These are phyloP conservation scores for Pisolithus sp. DNA, from an alignment of 768 basidiomycete species.

Conservation along the genomic window DNA sequence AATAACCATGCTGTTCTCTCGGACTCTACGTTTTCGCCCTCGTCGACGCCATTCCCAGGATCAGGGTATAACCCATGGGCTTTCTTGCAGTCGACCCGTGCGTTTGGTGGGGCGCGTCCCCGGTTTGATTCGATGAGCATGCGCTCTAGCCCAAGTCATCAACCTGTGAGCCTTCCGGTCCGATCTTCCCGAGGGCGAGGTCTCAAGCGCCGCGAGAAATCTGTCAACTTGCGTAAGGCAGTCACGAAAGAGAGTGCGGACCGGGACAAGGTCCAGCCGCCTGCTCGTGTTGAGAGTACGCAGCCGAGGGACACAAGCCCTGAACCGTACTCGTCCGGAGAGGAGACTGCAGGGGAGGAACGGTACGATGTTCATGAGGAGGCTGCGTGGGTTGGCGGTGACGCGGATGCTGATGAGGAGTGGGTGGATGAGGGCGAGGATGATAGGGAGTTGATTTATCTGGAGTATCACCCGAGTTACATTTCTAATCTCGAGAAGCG, in stretches of 20 bases:
- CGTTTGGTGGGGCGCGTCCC: conserved; percentile 28
- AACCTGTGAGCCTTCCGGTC: conserved; percentile 39
- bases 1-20: conserved; percentile 56
- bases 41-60: conserved; percentile 65
- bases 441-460: conserved; percentile 62
- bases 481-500: conserved; percentile 62
- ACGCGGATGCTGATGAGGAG: conserved; percentile 47
- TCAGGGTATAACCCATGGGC: conserved; percentile 67
- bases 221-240: conserved; percentile 28
- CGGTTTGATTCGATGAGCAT: conserved; percentile 52
- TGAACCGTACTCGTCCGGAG: conserved; percentile 67
- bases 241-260: neutral
- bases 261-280: conserved; percentile 45
- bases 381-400: conserved; percentile 29
- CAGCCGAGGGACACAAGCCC: conserved; percentile 79
- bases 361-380: conserved; percentile 35
- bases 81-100: conserved; percentile 52
- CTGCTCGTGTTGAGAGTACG: conserved; percentile 76
- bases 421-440: conserved; percentile 70
- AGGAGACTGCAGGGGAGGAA: conserved; percentile 73
- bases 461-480: conserved; percentile 72
- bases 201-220: conserved; percentile 39
- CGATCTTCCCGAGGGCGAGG: conserved; percentile 41
- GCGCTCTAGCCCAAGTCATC: conserved; percentile 34
- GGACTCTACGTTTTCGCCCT: conserved; percentile 74